Conservation (phyloP, 371 early-diverging fungal genomes). For the Mucor saturninus region DNA sequence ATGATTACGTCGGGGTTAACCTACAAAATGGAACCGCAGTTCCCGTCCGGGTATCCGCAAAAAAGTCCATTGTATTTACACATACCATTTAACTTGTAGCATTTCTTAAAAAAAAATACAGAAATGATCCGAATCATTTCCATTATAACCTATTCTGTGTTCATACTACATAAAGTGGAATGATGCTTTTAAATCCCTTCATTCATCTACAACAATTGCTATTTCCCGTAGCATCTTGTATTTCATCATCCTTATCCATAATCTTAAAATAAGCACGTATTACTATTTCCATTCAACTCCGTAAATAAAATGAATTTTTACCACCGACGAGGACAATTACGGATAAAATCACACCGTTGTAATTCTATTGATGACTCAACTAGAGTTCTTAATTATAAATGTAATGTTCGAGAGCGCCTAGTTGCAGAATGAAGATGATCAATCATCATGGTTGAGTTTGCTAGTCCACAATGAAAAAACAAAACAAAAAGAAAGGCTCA, state of each 20-base stretch:
- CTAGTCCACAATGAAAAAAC: not conserved
- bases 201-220: too few relatives aligned
- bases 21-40: not conserved
- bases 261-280: not conserved
- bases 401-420: not conserved
- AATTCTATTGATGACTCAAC: not conserved
- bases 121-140: not conserved
- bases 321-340: not conserved
- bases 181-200: too few relatives aligned
- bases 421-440: not conserved
- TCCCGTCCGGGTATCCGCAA: not conserved
- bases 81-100: too few relatives aligned
- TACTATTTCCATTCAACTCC: not conserved
- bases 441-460: not conserved
- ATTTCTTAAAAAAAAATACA: not conserved
- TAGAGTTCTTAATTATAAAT: not conserved
- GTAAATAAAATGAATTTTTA: conserved; percentile 6
- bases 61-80: not conserved
- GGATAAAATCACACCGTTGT: not conserved
- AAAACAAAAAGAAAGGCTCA: not conserved
- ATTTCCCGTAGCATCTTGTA: not conserved
- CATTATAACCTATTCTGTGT: not conserved
- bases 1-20: not conserved
- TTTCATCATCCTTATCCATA: not conserved
- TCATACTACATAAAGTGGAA: not conserved